phyloP scores from a whole-genome alignment of 2,329 filamentous ascomycete genomes.

The Cercospora berteroae region DNA sequence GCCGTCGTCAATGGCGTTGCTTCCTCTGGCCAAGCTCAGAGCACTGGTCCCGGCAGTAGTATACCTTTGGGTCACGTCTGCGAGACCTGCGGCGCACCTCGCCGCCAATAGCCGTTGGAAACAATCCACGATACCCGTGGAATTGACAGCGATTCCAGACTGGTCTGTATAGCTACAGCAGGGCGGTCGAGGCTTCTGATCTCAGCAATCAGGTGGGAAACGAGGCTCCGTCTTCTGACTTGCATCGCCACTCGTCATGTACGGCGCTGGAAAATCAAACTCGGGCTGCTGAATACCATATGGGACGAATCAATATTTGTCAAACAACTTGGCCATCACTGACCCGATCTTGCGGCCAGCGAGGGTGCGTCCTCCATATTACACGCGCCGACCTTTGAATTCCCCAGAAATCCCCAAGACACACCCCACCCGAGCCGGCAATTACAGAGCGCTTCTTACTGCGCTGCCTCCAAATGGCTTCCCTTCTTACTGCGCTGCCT shows the following conservation, averaged over 20 bases:
- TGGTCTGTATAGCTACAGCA: constrained; percentile 35
- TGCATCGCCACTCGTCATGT: constrained; percentile 28
- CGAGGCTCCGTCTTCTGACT: constrained; percentile 14
- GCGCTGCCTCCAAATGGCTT: no score
- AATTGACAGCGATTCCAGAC: constrained; percentile 20
- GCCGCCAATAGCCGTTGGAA: constrained; percentile 11
- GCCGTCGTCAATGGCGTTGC: constrained; percentile 10
- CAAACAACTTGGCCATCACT: constrained; percentile 14
- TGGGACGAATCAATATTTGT: constrained; percentile 26
- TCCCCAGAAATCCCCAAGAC: no score
- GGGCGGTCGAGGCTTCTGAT: constrained; percentile 22
- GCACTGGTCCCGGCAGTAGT: constrained; percentile 23
- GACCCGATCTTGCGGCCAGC: no score
- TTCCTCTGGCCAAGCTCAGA: constrained; percentile 22
- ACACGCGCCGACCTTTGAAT: no score
- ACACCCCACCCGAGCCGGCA: no score
- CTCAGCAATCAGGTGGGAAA: constrained; percentile 11
- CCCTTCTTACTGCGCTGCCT: no score
- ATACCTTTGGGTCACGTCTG: constrained; percentile 24
- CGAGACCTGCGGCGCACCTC: constrained; percentile 12
- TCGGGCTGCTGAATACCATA: constrained; percentile 22
- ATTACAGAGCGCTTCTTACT: no score
- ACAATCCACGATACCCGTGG: constrained; percentile 18
- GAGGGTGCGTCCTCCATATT: no score
- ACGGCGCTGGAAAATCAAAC: no score